These are phyloP conservation scores for Solanum hybrid DNA, from an alignment of 305 asterid genomes.

Conservation along the genomic window DNA sequence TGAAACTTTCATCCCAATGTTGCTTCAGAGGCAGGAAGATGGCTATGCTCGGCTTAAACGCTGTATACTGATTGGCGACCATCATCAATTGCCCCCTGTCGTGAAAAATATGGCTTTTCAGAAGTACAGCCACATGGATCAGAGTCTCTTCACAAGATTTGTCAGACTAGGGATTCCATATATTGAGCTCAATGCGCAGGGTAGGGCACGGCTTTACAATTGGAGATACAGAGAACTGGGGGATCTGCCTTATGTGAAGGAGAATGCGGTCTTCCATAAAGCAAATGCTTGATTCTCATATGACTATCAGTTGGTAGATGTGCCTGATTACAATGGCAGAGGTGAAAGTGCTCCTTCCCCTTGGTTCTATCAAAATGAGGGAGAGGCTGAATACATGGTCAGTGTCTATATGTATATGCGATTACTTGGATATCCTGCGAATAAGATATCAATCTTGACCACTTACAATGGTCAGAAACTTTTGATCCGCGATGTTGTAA, in stretches of 20 bases:
- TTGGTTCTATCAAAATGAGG: conserved; percentile 99
- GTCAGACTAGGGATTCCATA: conserved; percentile 93
- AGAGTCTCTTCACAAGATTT: conserved; percentile 90
- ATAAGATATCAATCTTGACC: conserved; percentile 83
- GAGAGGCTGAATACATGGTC: conserved; percentile 89
- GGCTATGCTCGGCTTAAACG: conserved; percentile 96
- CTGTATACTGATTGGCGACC: conserved; percentile 94
- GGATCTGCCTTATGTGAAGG: conserved; percentile 73
- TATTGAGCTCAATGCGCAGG: conserved; percentile 95
- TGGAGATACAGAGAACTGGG: conserved; percentile 96
- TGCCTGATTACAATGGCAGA: conserved; percentile 80
- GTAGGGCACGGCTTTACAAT: conserved; percentile 87
- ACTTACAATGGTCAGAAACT: conserved; percentile 97
- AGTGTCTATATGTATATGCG: conserved; percentile 95
- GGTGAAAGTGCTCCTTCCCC: conserved; percentile 98
- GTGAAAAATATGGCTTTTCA: conserved; percentile 99
- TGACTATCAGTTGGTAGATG: conserved; percentile 87
- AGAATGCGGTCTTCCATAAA: conserved; percentile 46
- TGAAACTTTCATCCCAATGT: conserved; percentile 92
- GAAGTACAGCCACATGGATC: conserved; percentile 99
- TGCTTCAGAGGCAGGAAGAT: conserved; percentile 98
- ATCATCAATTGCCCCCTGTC: conserved; percentile 97
- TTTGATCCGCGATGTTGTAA: conserved; percentile 86
- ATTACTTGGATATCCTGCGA: conserved; percentile 87
- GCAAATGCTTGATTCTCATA: conserved; percentile 86